These are phyloP conservation scores for Cicer pinnatifidum DNA, from an alignment of 306 rosid genomes.

Conservation along the genomic window DNA sequence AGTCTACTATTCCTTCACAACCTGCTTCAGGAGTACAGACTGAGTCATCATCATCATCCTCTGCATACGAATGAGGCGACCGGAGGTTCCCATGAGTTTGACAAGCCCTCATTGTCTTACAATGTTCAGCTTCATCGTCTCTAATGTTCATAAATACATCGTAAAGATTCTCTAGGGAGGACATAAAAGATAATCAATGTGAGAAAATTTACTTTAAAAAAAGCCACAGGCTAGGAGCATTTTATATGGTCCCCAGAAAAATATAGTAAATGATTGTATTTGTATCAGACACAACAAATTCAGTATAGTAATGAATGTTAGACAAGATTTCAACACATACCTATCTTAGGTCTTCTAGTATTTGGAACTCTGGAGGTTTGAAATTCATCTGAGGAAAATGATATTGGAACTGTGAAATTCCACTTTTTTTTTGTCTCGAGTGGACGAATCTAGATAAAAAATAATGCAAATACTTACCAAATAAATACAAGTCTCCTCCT, in stretches of 20 bases:
- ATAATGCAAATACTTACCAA: slow-evolving; percentile 64
- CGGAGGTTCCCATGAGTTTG: slow-evolving; percentile 88
- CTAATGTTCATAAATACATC: slow-evolving; percentile 85
- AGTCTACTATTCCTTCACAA: slow-evolving; percentile 88
- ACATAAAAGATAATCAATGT: slow-evolving; percentile 30
- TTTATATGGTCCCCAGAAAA: slow-evolving; percentile 4
- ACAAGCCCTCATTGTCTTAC: slow-evolving; percentile 98
- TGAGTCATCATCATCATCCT: slow-evolving; percentile 56
- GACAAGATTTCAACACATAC: slow-evolving; percentile 50
- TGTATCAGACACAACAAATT: slow-evolving; percentile 13
- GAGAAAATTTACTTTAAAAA: slow-evolving; percentile 25
- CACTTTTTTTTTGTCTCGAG: neutral
- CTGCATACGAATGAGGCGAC: slow-evolving; percentile 79
- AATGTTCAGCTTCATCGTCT: slow-evolving; percentile 98
- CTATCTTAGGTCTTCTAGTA: slow-evolving; percentile 90
- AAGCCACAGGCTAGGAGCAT: slow-evolving; percentile 4
- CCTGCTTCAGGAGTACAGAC: slow-evolving; percentile 49
- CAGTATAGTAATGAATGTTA: slow-evolving; percentile 25
- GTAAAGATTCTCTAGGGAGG: slow-evolving; percentile 70
- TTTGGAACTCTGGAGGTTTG: slow-evolving; percentile 89
- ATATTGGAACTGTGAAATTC: slow-evolving; percentile 44
- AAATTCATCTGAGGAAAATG: slow-evolving; percentile 77
- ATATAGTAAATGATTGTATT: too few relatives aligned
- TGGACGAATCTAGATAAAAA: slow-evolving; percentile 17
- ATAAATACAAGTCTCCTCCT: slow-evolving; percentile 82